A percentile compares a stretch with the other conserved stretches of the same genome.
Evolutionary conservation across 2,329 filamentous ascomycete species (phyloP).

Genomic region (Microthyrium microscopicum): DNA sequence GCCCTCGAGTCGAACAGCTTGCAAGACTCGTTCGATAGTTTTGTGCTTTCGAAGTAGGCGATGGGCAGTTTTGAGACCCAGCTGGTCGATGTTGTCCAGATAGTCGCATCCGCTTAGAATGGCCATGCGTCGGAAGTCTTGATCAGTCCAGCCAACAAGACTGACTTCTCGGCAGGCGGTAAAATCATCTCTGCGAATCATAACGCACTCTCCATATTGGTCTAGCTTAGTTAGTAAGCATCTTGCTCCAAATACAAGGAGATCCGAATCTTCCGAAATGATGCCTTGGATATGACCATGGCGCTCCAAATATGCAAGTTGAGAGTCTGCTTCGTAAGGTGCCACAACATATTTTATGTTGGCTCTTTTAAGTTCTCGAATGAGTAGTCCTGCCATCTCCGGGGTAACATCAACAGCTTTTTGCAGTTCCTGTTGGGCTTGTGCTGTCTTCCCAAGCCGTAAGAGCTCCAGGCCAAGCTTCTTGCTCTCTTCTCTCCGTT

Average conservation of each 20-base stretch:
- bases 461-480: constrained; percentile 62
- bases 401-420: constrained; percentile 94
- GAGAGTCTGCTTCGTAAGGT: constrained; percentile 94
- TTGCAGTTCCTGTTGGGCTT: constrained; percentile 75
- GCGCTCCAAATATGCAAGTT: constrained; percentile 83
- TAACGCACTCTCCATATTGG: constrained; percentile 80
- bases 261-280: constrained; percentile 88
- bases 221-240: constrained; percentile 85
- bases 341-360: constrained; percentile 79
- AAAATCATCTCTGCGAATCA: constrained; percentile 81
- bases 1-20: constrained; percentile 75
- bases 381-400: constrained; percentile 81
- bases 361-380: constrained; percentile 74
- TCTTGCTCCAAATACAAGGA: constrained; percentile 88
- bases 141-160: constrained; percentile 79
- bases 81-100: constrained; percentile 63
- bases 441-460: constrained; percentile 60
- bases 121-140: constrained; percentile 84
- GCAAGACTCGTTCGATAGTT: constrained; percentile 64
- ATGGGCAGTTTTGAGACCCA: constrained; percentile 89
- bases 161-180: constrained; percentile 76
- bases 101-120: constrained; percentile 97
- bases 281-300: constrained; percentile 74
- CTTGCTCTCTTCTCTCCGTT: constrained; percentile 60
- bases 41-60: constrained; percentile 82